Base-by-base conservation (phyloP, 2,329 filamentous ascomycete genomes). In the Aureobasidium sp. region DNA sequence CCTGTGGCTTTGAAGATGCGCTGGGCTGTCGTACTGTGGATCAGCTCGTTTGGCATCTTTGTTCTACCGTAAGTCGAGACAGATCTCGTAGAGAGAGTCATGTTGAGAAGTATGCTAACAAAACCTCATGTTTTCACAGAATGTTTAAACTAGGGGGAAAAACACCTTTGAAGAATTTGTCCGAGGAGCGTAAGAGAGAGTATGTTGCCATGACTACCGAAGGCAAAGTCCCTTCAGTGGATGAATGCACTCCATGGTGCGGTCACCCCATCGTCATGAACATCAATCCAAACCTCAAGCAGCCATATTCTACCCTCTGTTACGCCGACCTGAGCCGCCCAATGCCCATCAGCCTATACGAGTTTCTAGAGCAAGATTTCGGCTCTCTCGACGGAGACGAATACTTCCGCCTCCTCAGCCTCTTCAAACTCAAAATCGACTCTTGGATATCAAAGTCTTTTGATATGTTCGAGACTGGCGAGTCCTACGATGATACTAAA, bases 331-430 rank as follows among this genome's bases (percentile, higher is more conserved):
- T 56, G 7, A 29, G 39, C 6, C 22, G 17, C 6, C 37, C 52
- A 4, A 20, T n/a, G 25, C 1, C 15, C 11, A 55, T 55, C 15
- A 15, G 12, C 12, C 1, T 5, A 12, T 22, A 4, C 17, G 39
- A 56, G 11, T 56, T 36, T 5, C 25, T 44, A 1, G 36, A 55
- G 25, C 37, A 41, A 17, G 20, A 56, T 17, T 9, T 25, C 6
- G 52, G 52, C 52, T 44, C 37, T n/a, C 22, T 56, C 27, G 39
- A 44, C 12, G 52, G 52, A 36, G 52, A 56, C 39, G 52, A 56
- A 9, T 56, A 56, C 22, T 5, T 56, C 11, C 52, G 52, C 20
- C 39, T 56, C 2, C 7, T 56, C 25, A 44, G 39, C 22, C 39
- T 56, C 2, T 56, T 31, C 37, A 22, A 44, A 14, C 5, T 53